These are phyloP conservation scores for Leishmania tarentolae DNA, from an alignment of 208 protist species.

Conservation along the genomic window DNA sequence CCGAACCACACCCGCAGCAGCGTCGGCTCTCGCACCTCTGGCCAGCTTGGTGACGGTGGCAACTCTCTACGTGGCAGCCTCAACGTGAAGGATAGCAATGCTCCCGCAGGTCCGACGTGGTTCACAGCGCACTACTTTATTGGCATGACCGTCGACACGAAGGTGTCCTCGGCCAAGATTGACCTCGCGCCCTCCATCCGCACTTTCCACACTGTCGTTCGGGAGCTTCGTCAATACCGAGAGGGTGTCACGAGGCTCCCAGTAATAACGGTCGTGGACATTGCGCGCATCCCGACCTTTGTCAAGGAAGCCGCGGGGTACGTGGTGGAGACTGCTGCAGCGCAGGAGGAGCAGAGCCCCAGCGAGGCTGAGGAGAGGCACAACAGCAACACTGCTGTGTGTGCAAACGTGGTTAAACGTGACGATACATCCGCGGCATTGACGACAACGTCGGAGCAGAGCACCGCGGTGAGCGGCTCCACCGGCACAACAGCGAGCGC, in stretches of 20 bases:
- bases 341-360: background rate
- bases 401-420: background rate
- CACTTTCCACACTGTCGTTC: constrained; percentile 68
- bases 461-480: background rate
- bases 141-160: constrained; percentile 78
- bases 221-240: constrained; percentile 71
- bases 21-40: constrained; percentile 20
- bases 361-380: background rate
- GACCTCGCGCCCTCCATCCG: constrained; percentile 71
- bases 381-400: constrained; percentile 3
- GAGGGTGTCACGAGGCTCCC: constrained; percentile 78
- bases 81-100: constrained; percentile 9
- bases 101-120: constrained; percentile 6
- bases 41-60: constrained; percentile 9
- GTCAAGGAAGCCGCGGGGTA: constrained; percentile 75
- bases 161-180: constrained; percentile 51
- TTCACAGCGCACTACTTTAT: constrained; percentile 86
- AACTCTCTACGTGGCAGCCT: constrained; percentile 8
- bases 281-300: constrained; percentile 67
- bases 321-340: constrained; percentile 25
- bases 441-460: background rate
- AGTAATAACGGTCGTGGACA: constrained; percentile 63
- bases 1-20: constrained; percentile 20
- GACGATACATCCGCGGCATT: constrained; percentile 8
- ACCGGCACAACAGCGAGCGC: background rate